These are phyloP conservation scores for Dendrocalamus latiflorus DNA, from an alignment of 202 grass and related monocot genomes.

Conservation along the genomic window DNA sequence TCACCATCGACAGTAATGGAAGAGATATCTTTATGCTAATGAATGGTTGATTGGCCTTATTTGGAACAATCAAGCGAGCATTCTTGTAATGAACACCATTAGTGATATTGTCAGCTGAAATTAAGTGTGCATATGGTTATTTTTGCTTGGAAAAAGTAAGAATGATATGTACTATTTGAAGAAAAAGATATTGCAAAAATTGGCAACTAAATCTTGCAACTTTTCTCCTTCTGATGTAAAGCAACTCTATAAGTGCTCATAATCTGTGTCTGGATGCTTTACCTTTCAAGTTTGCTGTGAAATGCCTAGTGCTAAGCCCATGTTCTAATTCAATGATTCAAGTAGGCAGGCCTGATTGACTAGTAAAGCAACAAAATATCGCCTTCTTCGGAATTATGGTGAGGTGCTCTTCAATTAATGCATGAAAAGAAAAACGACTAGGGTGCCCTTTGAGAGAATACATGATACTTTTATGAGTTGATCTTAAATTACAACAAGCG, in stretches of 20 bases:
- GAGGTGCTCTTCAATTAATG: conserved; percentile 21
- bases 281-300: conserved; percentile 9
- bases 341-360: neutral
- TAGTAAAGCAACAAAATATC: neutral
- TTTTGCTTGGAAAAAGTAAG: too few species aligned
- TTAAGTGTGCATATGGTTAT: too few species aligned
- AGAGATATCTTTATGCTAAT: neutral
- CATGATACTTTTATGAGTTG: conserved; percentile 3
- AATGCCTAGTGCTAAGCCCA: neutral
- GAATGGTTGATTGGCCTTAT: neutral
- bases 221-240: neutral
- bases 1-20: neutral
- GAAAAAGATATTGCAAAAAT: neutral
- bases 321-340: conserved; percentile 6
- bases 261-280: neutral
- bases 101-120: neutral
- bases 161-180: neutral
- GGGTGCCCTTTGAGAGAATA: conserved; percentile 2
- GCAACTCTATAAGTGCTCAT: neutral
- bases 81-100: neutral
- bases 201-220: conserved; percentile 3
- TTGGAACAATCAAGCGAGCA: neutral
- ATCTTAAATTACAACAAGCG: conserved; percentile 12
- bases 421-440: neutral
- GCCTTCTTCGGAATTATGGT: neutral